Base-by-base conservation (phyloP, 805 yeast species). In the Myxozyma vanderwaltii region DNA sequence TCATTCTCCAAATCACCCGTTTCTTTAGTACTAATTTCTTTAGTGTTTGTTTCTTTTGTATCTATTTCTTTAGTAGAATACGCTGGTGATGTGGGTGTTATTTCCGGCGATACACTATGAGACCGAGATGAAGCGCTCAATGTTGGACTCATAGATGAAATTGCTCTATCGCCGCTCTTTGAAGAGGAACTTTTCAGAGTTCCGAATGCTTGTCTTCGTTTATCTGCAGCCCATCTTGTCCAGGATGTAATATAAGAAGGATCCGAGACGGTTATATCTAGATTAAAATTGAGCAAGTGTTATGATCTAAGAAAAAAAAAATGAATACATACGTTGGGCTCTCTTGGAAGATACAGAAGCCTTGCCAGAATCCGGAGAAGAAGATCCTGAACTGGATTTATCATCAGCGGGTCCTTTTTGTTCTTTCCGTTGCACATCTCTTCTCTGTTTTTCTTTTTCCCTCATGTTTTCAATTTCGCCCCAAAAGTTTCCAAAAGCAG, bases 401-500 rank as follows among this genome's bases (percentile, higher is more conserved):
- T 41, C 29, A n/a, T 4, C 50, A 13, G 50, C 50, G 17, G 26
- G 39, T 23, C 1, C 21, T 41, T 19, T 50, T 44, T 29, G 50
- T 27, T 39, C 48, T 33, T 29, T 27, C 44, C 41, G 39, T 40
- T 54, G 59, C 4, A 47, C 19, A n/a, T 54, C 59, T 29, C 58
- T 21, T 13, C 62, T 38, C n/a, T 19, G 8, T 26, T 47, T 49
- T 46, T 63, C 65, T 49, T 61, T 61, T 31, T 61, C 66, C 10
- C 62, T 45, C 62, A 61, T 56, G 17, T 24, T 46, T 46, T 63
- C 66, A 23, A 63, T 54, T 24, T 63, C 64, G 10, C 64, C 59
- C 74, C 74, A 71, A 17, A 71, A 59, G 51, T 58, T 67, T 10
- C 70, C 69, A 54, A 69, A 69, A 5, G 70, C 73, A 33, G 62